These are phyloP conservation scores for Rhodotorula diobovata DNA, from an alignment of 768 basidiomycete species.

Conservation along the genomic window DNA sequence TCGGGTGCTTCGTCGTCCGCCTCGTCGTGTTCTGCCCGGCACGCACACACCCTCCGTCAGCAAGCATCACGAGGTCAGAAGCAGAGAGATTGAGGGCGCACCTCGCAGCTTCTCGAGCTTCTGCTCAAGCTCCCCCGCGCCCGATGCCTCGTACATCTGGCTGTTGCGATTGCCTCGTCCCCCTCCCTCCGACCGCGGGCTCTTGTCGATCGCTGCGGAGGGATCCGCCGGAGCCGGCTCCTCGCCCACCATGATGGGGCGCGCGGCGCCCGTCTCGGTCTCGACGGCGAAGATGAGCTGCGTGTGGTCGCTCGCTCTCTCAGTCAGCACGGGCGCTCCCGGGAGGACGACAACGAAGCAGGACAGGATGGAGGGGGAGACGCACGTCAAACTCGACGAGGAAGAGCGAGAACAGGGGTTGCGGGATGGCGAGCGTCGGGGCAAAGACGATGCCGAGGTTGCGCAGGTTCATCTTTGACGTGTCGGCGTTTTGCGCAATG, in stretches of 20 bases:
- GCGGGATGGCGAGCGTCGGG: slow-evolving; percentile 95
- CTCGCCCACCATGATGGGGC: slow-evolving; percentile 28
- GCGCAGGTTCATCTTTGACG: slow-evolving; percentile 98
- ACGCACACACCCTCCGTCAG: neutral
- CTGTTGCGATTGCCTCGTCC: slow-evolving; percentile 28
- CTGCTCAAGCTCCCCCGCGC: slow-evolving; percentile 40
- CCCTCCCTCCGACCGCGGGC: neutral
- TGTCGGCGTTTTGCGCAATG: slow-evolving; percentile 79
- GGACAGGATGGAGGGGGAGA: neutral
- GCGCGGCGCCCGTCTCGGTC: slow-evolving; percentile 23
- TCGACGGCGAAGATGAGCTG: slow-evolving; percentile 40
- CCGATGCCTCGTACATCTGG: slow-evolving; percentile 34
- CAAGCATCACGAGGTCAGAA: neutral
- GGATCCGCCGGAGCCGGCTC: neutral
- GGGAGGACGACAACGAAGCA: neutral
- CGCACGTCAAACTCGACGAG: slow-evolving; percentile 38
- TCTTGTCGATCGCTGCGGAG: neutral
- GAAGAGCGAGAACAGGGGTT: slow-evolving; percentile 47
- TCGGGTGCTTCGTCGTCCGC: neutral
- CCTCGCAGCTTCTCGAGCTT: slow-evolving; percentile 18
- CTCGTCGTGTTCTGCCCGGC: slow-evolving; percentile 1
- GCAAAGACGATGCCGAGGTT: slow-evolving; percentile 99
- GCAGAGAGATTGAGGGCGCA: neutral
- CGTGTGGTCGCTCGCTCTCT: fast-evolving
- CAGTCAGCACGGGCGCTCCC: too few relatives aligned